These are phyloP conservation scores for Paratrimastix pyriformis DNA, from an alignment of 78 protist species.

Conservation along the genomic window DNA sequence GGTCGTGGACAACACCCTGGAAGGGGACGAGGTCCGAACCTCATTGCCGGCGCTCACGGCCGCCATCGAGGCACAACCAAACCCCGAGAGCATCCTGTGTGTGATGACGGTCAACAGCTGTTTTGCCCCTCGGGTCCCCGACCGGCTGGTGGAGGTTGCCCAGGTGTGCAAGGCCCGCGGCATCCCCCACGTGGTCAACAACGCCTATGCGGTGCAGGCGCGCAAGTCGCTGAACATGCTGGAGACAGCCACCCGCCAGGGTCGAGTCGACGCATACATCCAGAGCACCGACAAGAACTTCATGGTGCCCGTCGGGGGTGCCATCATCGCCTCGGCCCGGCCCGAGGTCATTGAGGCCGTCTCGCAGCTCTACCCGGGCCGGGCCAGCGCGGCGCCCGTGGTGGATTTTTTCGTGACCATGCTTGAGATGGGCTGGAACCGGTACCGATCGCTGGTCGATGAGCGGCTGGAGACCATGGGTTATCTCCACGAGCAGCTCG, in stretches of 20 bases:
- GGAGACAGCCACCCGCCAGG: conserved; percentile 9
- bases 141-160: conserved; percentile 51
- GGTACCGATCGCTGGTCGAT: conserved; percentile 17
- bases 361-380: conserved; percentile 33
- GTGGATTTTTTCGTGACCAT: conserved; percentile 87
- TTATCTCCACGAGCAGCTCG: conserved; percentile 13
- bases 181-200: conserved; percentile 86
- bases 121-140: conserved; percentile 95
- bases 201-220: conserved; percentile 94
- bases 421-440: conserved; percentile 69
- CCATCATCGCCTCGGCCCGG: conserved; percentile 41
- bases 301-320: conserved; percentile 98
- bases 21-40: conserved; percentile 48
- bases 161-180: conserved; percentile 48
- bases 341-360: conserved; percentile 21
- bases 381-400: conserved; percentile 72
- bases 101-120: conserved; percentile 86
- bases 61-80: conserved; percentile 30
- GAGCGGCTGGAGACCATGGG: conserved; percentile 27
- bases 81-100: conserved; percentile 60
- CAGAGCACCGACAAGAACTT: conserved; percentile 97
- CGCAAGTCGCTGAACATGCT: conserved; percentile 19
- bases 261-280: conserved; percentile 74
- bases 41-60: conserved; percentile 28
- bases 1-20: conserved; percentile 46